Evolutionary conservation across 805 yeast species (phyloP).

Genomic region (Saccharomycopsis fodiens): DNA sequence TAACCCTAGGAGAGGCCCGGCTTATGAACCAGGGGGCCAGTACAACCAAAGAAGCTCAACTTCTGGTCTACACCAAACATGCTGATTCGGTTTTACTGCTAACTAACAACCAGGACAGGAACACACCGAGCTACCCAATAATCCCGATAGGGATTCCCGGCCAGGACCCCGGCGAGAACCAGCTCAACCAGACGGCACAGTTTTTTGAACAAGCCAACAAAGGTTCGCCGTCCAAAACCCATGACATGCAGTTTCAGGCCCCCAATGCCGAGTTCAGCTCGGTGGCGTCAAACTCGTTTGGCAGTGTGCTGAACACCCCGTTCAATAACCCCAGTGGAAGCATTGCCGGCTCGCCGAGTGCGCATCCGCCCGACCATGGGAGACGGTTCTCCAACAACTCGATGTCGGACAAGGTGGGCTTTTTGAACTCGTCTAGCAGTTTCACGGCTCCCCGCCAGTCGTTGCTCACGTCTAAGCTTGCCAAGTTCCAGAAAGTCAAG

Average conservation of each 20-base stretch:
- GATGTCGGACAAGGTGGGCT: slow-evolving; percentile 4
- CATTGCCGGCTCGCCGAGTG: slow-evolving; percentile 27
- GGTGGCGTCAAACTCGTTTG: slow-evolving; percentile 35
- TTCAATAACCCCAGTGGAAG: neutral
- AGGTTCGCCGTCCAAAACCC: neutral
- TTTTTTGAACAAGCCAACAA: neutral
- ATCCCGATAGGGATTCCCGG: slow-evolving; percentile 28
- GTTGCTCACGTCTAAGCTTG: slow-evolving; percentile 16
- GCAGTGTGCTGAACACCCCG: slow-evolving; percentile 18
- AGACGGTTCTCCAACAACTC: slow-evolving; percentile 9
- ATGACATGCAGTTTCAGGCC: slow-evolving; percentile 18
- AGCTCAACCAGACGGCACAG: slow-evolving; percentile 2
- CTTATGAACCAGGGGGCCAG: no score
- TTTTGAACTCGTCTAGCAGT: slow-evolving; percentile 4
- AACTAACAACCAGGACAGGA: neutral
- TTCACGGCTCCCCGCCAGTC: slow-evolving; percentile 14
- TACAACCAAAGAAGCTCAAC: no score
- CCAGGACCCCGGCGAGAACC: slow-evolving; percentile 21
- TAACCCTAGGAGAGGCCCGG: no score
- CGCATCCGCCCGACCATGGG: slow-evolving; percentile 23
- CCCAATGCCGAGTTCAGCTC: slow-evolving; percentile 19
- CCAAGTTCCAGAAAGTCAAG: slow-evolving; percentile 12
- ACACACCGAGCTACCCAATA: neutral
- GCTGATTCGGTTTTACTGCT: neutral
- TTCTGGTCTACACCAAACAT: no score